phyloP scores from a whole-genome alignment of 352 stramenopile species.

The Globisporangium ultimum region DNA sequence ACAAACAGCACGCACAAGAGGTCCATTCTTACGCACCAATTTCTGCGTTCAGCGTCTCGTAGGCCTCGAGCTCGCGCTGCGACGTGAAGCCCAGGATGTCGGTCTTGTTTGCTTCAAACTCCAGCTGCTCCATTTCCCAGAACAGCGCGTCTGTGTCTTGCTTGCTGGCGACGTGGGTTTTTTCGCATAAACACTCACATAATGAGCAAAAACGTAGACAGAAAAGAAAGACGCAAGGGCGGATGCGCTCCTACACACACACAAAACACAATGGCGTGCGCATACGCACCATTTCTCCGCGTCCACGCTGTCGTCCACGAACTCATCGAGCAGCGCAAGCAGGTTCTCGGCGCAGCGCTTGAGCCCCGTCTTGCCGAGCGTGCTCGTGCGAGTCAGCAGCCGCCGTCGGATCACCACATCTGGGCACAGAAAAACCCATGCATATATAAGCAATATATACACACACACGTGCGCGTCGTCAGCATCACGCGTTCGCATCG shows the following conservation, averaged over 20 bases:
- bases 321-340: constrained; percentile 55
- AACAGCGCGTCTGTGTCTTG: constrained; percentile 72
- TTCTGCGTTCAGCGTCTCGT: constrained; percentile 70
- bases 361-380: constrained; percentile 71
- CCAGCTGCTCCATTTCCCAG: constrained; percentile 83
- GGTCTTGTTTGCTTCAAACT: constrained; percentile 83
- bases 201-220: not conserved
- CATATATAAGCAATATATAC: not conserved
- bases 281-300: constrained; percentile 34
- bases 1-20: not conserved
- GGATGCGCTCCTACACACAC: not conserved
- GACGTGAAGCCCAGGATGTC: constrained; percentile 81
- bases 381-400: constrained; percentile 76
- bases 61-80: constrained; percentile 77
- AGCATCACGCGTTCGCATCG: not conserved
- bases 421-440: constrained; percentile 11
- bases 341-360: constrained; percentile 79
- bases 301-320: constrained; percentile 66
- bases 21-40: constrained; percentile 34
- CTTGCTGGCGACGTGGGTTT: constrained; percentile 43
- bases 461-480: not conserved
- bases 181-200: not conserved
- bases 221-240: not conserved
- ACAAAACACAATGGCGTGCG: not conserved
- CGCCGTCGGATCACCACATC: constrained; percentile 68